These are phyloP conservation scores for Anisodus tanguticus DNA, from an alignment of 257 asterid species.

Conservation along the genomic window DNA sequence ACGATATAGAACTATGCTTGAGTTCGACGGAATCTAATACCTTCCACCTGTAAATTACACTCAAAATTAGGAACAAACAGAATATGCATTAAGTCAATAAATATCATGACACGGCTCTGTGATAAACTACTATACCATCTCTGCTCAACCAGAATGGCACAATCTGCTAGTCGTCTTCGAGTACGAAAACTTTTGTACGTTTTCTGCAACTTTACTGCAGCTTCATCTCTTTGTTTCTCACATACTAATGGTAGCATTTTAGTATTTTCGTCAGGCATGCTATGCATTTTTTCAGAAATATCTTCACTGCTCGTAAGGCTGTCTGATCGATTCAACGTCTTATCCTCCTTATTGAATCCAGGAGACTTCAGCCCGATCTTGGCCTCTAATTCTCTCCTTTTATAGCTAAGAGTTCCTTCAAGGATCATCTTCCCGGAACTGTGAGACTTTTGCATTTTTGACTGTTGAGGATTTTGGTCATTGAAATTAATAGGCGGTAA, in stretches of 20 bases:
- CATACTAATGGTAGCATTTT: not conserved
- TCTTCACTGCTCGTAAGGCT: slow-evolving; percentile 19
- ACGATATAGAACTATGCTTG: slow-evolving; percentile 51
- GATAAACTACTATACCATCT: slow-evolving; percentile 56
- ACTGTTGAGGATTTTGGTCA: slow-evolving; percentile 41
- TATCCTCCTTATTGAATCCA: slow-evolving; percentile 24
- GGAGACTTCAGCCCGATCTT: slow-evolving; percentile 46
- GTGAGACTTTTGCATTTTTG: slow-evolving; percentile 40
- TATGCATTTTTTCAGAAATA: slow-evolving; percentile 24
- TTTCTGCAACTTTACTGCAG: slow-evolving; percentile 79
- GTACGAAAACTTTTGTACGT: slow-evolving; percentile 85
- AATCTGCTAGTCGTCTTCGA: slow-evolving; percentile 80
- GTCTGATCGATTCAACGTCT: slow-evolving; percentile 33
- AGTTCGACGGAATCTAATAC: slow-evolving; percentile 82
- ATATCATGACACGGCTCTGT: not conserved
- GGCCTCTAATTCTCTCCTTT: slow-evolving; percentile 57
- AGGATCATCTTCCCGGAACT: slow-evolving; percentile 58
- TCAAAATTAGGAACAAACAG: slow-evolving; percentile 18
- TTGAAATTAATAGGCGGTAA: slow-evolving; percentile 45
- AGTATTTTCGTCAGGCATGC: not conserved
- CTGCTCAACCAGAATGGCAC: slow-evolving; percentile 88
- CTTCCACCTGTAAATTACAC: slow-evolving; percentile 72
- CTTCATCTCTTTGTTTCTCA: slow-evolving; percentile 47
- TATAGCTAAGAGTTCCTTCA: slow-evolving; percentile 58
- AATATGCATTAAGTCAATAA: not conserved